Evolutionary conservation across 2,329 filamentous ascomycete species (phyloP), one percentile per base, ranked within the genome.

Genomic region (Pseudocercospora crystallina): DNA sequence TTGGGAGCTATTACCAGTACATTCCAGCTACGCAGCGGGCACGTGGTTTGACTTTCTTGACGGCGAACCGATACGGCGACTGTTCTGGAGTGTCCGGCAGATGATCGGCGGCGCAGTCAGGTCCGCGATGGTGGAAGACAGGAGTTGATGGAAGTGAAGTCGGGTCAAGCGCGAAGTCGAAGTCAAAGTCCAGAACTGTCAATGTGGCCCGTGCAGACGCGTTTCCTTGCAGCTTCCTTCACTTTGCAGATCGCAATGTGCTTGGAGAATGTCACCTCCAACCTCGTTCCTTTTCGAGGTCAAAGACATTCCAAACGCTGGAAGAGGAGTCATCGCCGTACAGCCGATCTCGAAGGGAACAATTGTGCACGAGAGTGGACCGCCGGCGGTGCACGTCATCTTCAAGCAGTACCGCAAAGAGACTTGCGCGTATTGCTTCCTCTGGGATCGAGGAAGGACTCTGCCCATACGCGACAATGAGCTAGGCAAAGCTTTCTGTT

Each of bases 381-480:
- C 70, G 13, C 67, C 74, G 1, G 65, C 69, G 3, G 63, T 72
- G 1, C 67, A 67, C 29, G 71, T 77, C 8, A 53, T 78, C 3
- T 68, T 74, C 35, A 70, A 73, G 40, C 67, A 74, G 42, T 77
- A 77, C 59, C 66, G 72, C 8, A 73, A 73, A 35, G 75, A 78
- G 64, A 75, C 77, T 9, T 78, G 75, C 61, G 74, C 70, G 0
- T 64, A 71, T 20, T 78, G 75, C 59, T 77, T 78, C 48, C 47
- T 51, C 14, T 78, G 77, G 59, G 70, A 76, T 29, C 63, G 70
- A 15, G 75, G 75, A 1, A 65, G 72, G 2, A 70, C 70, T 37
- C 60, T 75, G 50, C 60, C 61, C 5, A 61, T 75, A 5, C 67
- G 71, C 12, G 69, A 74, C 33, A 54, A 60, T 38, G 58, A 51